phyloP scores from a whole-genome alignment of 192 early-diverging fungal genomes.

The Coemansia sp. region DNA sequence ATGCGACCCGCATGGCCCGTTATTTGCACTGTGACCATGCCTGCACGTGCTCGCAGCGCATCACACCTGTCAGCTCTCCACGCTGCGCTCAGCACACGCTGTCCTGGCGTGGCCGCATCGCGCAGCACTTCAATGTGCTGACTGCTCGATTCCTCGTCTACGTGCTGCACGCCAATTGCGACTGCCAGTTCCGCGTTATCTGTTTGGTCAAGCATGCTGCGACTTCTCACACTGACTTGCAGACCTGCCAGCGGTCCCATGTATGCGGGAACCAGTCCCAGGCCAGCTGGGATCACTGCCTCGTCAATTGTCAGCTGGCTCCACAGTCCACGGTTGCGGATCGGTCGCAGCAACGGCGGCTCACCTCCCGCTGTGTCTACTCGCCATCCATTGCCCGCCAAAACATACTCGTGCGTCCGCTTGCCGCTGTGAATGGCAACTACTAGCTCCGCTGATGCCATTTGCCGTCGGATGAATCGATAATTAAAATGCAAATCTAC shows the following conservation, averaged over 20 bases:
- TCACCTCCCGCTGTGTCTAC: conserved; percentile 5
- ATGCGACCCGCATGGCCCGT: neutral
- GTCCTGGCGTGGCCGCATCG: neutral
- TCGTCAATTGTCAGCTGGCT: conserved; percentile 19
- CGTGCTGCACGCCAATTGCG: neutral
- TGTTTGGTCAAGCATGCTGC: neutral
- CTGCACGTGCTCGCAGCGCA: neutral
- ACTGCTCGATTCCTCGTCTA: neutral
- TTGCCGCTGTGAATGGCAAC: conserved; percentile 13
- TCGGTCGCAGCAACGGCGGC: conserved; percentile 21
- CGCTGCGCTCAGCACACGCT: neutral
- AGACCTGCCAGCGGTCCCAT: neutral
- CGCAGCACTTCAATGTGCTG: neutral
- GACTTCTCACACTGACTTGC: conserved; percentile 1
- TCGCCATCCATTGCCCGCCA: conserved; percentile 10
- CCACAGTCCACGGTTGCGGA: neutral
- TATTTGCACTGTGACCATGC: conserved; percentile 5
- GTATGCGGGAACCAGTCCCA: conserved; percentile 34
- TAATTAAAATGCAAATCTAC: conserved; percentile 6
- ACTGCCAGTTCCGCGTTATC: neutral
- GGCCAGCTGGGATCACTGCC: conserved; percentile 4
- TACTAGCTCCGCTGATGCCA: neutral
- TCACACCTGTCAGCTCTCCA: neutral
- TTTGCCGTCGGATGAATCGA: neutral
- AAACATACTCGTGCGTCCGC: conserved; percentile 26